phyloP scores from a whole-genome alignment of 2,329 filamentous ascomycete genomes.

The Pestalotiopsis sp. region DNA sequence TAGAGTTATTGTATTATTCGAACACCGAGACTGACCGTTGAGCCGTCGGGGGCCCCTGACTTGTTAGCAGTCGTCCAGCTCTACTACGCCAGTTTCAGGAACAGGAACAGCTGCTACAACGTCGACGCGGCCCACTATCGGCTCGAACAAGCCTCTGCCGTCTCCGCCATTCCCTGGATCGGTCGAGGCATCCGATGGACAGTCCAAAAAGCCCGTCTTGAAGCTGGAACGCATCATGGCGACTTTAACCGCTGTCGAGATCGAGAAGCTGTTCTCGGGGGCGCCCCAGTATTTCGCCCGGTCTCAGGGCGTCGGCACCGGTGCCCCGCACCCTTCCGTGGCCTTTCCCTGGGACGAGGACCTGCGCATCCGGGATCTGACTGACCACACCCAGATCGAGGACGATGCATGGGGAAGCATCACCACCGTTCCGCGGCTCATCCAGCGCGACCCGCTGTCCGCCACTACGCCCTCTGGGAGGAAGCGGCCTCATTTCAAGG shows the following conservation, averaged over 20 bases:
- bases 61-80: slow-evolving; percentile 14
- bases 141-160: slow-evolving; percentile 60
- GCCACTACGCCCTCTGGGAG: slow-evolving; percentile 44
- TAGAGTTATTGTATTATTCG: not conserved
- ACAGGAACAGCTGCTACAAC: slow-evolving; percentile 13
- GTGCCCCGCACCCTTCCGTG: slow-evolving; percentile 63
- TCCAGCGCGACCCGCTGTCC: slow-evolving; percentile 46
- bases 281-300: slow-evolving; percentile 72
- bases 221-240: slow-evolving; percentile 62
- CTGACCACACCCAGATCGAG: slow-evolving; percentile 66
- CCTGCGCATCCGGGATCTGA: slow-evolving; percentile 62
- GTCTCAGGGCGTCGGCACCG: slow-evolving; percentile 60
- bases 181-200: slow-evolving; percentile 40
- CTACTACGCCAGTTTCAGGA: slow-evolving; percentile 24
- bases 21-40: not conserved
- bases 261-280: slow-evolving; percentile 75
- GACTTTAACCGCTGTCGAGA: slow-evolving; percentile 58
- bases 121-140: slow-evolving; percentile 39
- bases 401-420: slow-evolving; percentile 65
- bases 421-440: slow-evolving; percentile 66
- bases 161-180: slow-evolving; percentile 49
- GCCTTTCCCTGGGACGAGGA: slow-evolving; percentile 70
- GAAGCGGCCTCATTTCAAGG: slow-evolving; percentile 59
- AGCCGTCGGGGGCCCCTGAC: not conserved
- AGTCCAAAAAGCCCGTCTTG: slow-evolving; percentile 45